Percentiles rank a stretch among this genome's conserved stretches.
These are phyloP conservation scores for Fusarium dimerum DNA, from an alignment of 2,329 filamentous ascomycete genomes.

Conservation along the genomic window DNA sequence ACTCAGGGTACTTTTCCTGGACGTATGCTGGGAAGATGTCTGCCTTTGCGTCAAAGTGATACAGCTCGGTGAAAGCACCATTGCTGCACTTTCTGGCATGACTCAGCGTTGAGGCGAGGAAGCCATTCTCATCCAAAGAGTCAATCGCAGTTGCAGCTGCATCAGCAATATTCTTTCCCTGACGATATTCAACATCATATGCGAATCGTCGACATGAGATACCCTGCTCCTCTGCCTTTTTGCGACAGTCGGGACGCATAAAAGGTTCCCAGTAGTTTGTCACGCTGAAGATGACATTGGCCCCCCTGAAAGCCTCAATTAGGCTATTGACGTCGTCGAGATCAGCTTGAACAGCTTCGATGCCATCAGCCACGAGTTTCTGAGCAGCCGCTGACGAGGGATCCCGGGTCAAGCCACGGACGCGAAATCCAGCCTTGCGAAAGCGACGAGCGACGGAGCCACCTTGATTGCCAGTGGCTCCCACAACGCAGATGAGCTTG, in stretches of 20 bases:
- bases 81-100: constrained; percentile 47
- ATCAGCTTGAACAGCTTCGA: constrained; percentile 46
- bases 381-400: constrained; percentile 41
- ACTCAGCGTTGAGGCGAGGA: constrained; percentile 54
- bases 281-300: constrained; percentile 54
- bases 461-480: constrained; percentile 53
- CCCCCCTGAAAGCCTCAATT: constrained; percentile 43
- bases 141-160: constrained; percentile 46
- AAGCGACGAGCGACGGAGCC: constrained; percentile 54
- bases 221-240: constrained; percentile 38
- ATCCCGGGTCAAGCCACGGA: constrained; percentile 51
- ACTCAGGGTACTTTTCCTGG: constrained; percentile 39
- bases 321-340: constrained; percentile 43
- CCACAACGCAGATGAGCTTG: constrained; percentile 47
- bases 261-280: constrained; percentile 59
- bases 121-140: constrained; percentile 47
- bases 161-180: constrained; percentile 50
- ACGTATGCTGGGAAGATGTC: constrained; percentile 51
- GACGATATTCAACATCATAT: constrained; percentile 48
- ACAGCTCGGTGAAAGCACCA: constrained; percentile 48
- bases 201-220: constrained; percentile 45
- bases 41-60: constrained; percentile 56
- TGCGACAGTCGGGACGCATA: constrained; percentile 44
- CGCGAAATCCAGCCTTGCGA: constrained; percentile 41
- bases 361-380: constrained; percentile 42